A percentile compares a stretch with the other conserved stretches of the same genome.
Evolutionary conservation across 345 rosid species (phyloP).

Genomic region (Eucalyptus cloeziana): DNA sequence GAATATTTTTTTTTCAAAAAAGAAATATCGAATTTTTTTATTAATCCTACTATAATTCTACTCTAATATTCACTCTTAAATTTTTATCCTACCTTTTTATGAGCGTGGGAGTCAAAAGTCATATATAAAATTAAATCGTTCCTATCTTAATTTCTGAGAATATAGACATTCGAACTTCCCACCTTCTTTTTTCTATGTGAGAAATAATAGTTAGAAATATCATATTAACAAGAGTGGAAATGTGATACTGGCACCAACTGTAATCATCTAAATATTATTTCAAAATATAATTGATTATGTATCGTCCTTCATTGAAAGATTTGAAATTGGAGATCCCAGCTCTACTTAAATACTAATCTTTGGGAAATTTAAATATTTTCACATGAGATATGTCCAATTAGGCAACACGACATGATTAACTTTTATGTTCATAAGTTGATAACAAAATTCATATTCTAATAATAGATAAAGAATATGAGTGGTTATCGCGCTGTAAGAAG

Average conservation of each 20-base stretch:
- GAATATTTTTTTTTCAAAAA: no score
- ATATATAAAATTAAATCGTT: no score
- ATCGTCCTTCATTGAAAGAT: rapidly evolving
- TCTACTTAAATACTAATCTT: background rate
- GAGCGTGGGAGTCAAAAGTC: rapidly evolving
- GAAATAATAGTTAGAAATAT: no score
- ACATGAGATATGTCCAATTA: background rate
- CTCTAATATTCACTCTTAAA: rapidly evolving
- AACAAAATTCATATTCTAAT: no score
- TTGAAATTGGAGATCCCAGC: rapidly evolving
- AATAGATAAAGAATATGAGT: background rate
- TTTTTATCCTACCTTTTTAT: no score
- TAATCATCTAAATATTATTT: no score
- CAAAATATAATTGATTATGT: no score
- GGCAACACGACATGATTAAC: background rate
- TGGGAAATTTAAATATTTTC: no score
- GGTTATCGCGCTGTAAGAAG: background rate
- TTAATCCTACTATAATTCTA: rapidly evolving
- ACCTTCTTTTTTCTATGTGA: rapidly evolving
- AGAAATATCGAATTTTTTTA: no score
- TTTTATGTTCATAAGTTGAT: background rate
- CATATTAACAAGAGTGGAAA: no score
- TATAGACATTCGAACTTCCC: rapidly evolving
- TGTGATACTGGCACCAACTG: rapidly evolving
- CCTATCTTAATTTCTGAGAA: rapidly evolving